Base-by-base conservation (phyloP, 75 land plant species). In the Adiantum capillusveneris region DNA sequence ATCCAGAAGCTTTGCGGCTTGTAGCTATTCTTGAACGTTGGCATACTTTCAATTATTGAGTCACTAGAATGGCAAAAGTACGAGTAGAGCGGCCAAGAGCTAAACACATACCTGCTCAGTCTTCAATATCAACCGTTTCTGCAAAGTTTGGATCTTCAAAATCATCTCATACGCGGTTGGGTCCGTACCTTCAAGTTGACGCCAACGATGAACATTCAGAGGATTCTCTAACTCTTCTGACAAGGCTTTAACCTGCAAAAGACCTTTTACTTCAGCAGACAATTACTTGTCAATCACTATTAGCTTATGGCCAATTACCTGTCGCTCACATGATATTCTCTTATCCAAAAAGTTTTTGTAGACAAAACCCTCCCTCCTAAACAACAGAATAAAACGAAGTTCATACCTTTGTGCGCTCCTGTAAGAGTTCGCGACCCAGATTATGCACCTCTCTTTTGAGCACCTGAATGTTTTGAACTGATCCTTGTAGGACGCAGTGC, bases 161-260 rank as follows among this genome's bases (percentile, higher is more conserved):
- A 70, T 70, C 73, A 70, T 70, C 53, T 70, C 73, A 57, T 57
- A 70, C 5, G 65, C 60, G 11, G 43, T 65, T 13, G 73, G 73
- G 34, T 70, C 73, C 28, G 66, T 70, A 6, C 73, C 73, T 31
- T 70, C 73, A 28, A 70, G 66, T 25, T 63, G 67, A 20, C 73
- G 64, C 73, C 73, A 70, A 14, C 73, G 59, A 70, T 70, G 73
- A 25, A 70, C 73, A 54, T 70, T 70, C 12, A 70, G 30, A 26
- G 73, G 73, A 45, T 63, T 70, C 26, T 70, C 73, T 34, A 70
- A 53, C 53, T 70, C 73, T 24, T 63, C 73, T n/a, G 73, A 62
- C 19, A 70, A 44, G 12, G 73, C 73, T 63, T 63, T 70, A 25
- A 70, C 73, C 73, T 70, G 59, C 29, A 54, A 54, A 54, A 21